phyloP scores from a whole-genome alignment of 1,284 basidiomycete species.

The Coriolopsis trogii region DNA sequence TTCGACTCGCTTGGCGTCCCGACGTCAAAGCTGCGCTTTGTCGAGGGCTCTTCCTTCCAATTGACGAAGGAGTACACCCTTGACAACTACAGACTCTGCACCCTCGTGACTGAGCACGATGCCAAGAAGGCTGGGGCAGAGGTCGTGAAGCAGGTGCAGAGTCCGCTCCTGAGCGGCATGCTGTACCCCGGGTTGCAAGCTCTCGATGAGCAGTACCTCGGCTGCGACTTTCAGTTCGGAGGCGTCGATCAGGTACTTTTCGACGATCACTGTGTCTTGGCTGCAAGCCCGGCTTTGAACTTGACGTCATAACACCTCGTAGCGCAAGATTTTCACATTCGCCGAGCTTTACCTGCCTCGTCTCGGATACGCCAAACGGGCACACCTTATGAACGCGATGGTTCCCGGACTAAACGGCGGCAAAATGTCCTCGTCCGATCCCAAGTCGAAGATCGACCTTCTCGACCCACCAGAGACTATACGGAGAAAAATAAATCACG shows the following conservation, averaged over 20 bases:
- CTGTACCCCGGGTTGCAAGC: conserved; percentile 98
- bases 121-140: conserved; percentile 99
- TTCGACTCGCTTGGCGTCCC: conserved; percentile 93
- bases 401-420: conserved; percentile 94
- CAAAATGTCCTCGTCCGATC: conserved; percentile 98
- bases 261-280: conserved; percentile 4
- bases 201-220: conserved; percentile 96
- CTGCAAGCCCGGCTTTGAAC: not conserved
- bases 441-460: conserved; percentile 98
- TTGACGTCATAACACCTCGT: not conserved
- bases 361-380: conserved; percentile 93
- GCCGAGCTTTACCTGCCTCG: conserved; percentile 94
- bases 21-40: conserved; percentile 81
- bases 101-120: conserved; percentile 93
- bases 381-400: conserved; percentile 99
- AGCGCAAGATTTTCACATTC: conserved; percentile 99
- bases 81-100: conserved; percentile 91
- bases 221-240: conserved; percentile 97
- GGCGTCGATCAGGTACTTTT: conserved; percentile 88
- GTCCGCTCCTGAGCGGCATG: conserved; percentile 87
- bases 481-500: conserved; percentile 89
- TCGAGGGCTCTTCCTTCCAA: conserved; percentile 93
- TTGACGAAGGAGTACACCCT: conserved; percentile 91
- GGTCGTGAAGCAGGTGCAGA: conserved; percentile 97
- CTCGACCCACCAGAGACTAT: conserved; percentile 87